Percentiles rank a stretch among this genome's conserved stretches.
Conservation (phyloP, 2,329 filamentous ascomycete species). For the Myotisia sp. region DNA sequence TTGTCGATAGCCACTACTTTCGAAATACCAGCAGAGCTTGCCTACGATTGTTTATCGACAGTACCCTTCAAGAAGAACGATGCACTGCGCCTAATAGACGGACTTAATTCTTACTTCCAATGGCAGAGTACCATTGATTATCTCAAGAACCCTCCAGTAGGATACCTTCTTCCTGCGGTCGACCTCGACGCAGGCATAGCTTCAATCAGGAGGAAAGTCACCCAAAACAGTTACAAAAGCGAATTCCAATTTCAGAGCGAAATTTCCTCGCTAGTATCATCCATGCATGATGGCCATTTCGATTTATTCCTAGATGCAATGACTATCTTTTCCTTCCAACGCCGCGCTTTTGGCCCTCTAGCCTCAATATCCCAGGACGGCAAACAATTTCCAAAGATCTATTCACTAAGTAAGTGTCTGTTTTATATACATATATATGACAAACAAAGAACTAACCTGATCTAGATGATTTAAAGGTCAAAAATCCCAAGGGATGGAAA, state of each 20-base stretch:
- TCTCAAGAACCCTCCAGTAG: conserved; percentile 33
- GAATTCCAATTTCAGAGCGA: conserved; percentile 44
- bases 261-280: conserved; percentile 39
- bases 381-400: conserved; percentile 43
- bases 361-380: conserved; percentile 50
- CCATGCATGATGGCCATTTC: conserved; percentile 50
- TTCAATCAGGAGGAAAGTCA: conserved; percentile 32
- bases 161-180: conserved; percentile 36
- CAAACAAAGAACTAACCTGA: no score
- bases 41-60: conserved; percentile 14
- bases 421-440: no score
- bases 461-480: no score
- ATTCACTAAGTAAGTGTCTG: conserved; percentile 18
- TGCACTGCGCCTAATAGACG: conserved; percentile 14
- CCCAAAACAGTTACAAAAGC: conserved; percentile 32
- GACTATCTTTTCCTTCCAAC: conserved; percentile 35
- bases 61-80: conserved; percentile 15
- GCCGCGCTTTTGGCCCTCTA: conserved; percentile 41
- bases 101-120: conserved; percentile 13
- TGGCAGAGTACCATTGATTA: conserved; percentile 17
- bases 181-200: conserved; percentile 37
- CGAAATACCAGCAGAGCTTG: conserved; percentile 10
- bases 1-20: conserved; percentile 4
- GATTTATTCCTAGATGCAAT: conserved; percentile 13
- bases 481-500: no score